Evolutionary conservation across 2,329 filamentous ascomycete genomes (phyloP), one percentile per base, ranked within the genome.

Genomic region (Aspergillus transmontanensis): DNA sequence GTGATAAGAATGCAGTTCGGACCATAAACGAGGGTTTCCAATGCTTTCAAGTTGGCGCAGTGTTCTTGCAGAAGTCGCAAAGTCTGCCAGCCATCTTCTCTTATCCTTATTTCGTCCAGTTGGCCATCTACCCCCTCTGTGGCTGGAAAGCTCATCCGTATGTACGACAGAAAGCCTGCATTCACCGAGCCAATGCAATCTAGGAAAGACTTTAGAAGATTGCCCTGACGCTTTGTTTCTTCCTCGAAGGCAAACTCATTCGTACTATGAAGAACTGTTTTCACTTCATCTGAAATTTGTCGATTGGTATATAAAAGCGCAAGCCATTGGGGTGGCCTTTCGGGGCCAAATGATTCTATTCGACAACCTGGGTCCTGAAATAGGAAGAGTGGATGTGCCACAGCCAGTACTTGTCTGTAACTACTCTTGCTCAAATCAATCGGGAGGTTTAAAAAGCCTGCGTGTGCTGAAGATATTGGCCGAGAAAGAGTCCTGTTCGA

Each of bases 341-440:
- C 59, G 14, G 63, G 59, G 3, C 23, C 46, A 28, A 64, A 64
- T 3, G n/a, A 19, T 16, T 50, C 62, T 19, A 62, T 5, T 39
- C n/a, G 46, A 32, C 26, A 58, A 19, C 57, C 57, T 3, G 63
- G 57, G 10, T 62, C 63, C n/a, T 64, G 45, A 14, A 64, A 64
- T 21, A 64, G 30, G n/a, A 39, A 59, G 14, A 62, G 21, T 54
- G 46, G 53, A n/a, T 62, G 54, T n/a, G 57, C 46, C 23, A 64
- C 10, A 14, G 28, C 19, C 21, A 64, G 60, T 6, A 58, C 36
- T 16, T 19, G 36, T 55, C 55, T 21, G 46, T 64, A 64, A 30
- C 60, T 58, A 19, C 4, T 36, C 1, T 57, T 45, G 2, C 57
- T 39, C n/a, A 54, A 16, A 10, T 53, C 11, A n/a, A 54, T 50